phyloP scores from a whole-genome alignment of 768 basidiomycete genomes.

The Naganishia vishniacii region DNA sequence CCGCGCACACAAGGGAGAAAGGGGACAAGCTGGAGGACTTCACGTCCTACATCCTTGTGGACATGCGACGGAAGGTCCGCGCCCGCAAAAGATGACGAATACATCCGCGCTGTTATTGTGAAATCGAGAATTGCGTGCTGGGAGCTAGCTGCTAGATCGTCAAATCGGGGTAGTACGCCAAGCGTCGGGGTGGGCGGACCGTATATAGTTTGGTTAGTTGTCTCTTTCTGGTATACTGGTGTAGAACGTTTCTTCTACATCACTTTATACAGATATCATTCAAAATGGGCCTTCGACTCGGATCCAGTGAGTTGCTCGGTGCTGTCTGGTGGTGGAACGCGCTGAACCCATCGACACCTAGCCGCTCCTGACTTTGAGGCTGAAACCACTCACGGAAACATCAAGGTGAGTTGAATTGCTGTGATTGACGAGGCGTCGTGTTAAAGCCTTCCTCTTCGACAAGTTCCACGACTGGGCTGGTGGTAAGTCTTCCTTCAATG shows the following conservation, averaged over 20 bases:
- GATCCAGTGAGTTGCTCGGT: slow-evolving; percentile 12
- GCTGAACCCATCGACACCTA: background rate
- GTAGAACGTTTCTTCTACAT: too few relatives aligned
- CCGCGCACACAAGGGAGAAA: too few relatives aligned
- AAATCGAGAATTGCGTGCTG: background rate
- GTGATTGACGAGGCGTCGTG: background rate
- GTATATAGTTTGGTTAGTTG: background rate
- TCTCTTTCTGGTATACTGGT: too few relatives aligned
- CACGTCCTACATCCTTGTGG: too few relatives aligned
- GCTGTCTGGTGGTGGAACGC: slow-evolving; percentile 31
- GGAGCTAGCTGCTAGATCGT: too few relatives aligned
- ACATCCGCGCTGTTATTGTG: background rate
- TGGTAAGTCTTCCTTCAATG: slow-evolving; percentile 21
- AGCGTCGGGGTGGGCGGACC: background rate
- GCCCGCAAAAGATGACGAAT: slow-evolving; percentile 1
- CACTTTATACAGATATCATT: background rate
- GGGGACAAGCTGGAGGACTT: too few relatives aligned
- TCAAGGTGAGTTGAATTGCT: slow-evolving; percentile 58
- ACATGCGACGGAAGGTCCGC: too few relatives aligned
- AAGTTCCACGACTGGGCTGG: slow-evolving; percentile 79
- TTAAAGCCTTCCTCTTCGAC: background rate
- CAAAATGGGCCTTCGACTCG: slow-evolving; percentile 29
- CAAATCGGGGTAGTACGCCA: too few relatives aligned
- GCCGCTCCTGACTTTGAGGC: slow-evolving; percentile 81
- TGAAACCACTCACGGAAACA: slow-evolving; percentile 74